Evolutionary conservation across 2,329 filamentous ascomycete species (phyloP), one percentile per base, ranked within the genome.

Genomic region (Bertia moriformis): DNA sequence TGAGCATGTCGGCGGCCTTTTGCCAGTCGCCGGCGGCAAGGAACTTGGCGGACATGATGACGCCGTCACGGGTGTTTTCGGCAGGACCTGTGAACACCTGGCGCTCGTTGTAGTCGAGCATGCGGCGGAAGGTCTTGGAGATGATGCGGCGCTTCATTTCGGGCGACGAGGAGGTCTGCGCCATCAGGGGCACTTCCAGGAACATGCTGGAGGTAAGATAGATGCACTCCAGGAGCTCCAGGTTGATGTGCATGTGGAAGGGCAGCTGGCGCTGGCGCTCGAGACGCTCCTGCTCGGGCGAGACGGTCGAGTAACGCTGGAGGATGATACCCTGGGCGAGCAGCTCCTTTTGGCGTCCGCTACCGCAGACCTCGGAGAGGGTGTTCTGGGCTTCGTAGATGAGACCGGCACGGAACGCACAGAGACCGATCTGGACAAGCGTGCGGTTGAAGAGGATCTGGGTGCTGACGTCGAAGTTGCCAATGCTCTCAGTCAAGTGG

Each of bases 241-340:
- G 74, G 70, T 98, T 98, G 71, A 98, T 98, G 73, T 98, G 91
- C 87, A 98, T 95, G 69, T 98, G 91, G 79, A 98, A 98, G 27
- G 91, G 91, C 49, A 98, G 74, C 66, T 98, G 91, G 52, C 91
- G 81, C 66, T 96, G 89, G 58, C 91, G 85, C 69, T 98, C 91
- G 29, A 96, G 73, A 48, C 89, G 84, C 67, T 98, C 91, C 63
- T 98, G 91, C 64, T 98, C 91, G 14, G 91, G 91, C 24, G 88
- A 91, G 44, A 98, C 91, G 54, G 94, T 88, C 52, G 77, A 89
- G 66, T 88, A 98, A 50, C 91, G 78, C 67, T 98, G 91, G 60
- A 98, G 91, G 70, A 96, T 94, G 45, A 98, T 86, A 60, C 91
- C 93, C 64, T 98, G 91, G 29, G 91, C 93, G 35, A 98, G 75